Base-by-base conservation (phyloP, 345 rosid species). In the Hevea brasiliensis region DNA sequence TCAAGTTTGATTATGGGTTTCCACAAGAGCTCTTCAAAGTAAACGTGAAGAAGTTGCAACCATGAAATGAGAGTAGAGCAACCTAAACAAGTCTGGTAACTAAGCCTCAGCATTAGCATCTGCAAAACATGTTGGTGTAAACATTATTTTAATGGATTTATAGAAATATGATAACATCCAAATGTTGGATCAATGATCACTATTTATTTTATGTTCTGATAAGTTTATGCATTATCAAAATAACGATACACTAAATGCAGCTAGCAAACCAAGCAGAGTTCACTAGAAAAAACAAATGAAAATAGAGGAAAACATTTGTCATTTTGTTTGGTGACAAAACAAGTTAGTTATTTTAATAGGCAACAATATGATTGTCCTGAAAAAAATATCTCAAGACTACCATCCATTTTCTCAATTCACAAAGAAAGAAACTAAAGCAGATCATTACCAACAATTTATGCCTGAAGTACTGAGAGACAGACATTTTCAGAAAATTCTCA, bases 71-170 rank as follows among this genome's bases (percentile, higher is more conserved):
- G 81, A 62, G 79, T 74, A 47, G 83, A 60, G 80, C 75, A 57
- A 65, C 82, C 82, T 42, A 83, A 60, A 55, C 76, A 66, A 61
- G 77, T 79, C 77, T 76, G 84, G 74, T 79, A 80, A 83, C 92
- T 88, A 71, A 94, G 87, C 81, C 92, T 88, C 72, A 83, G 81
- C 95, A 92, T 86, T 69, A 94, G 72, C 82, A 87, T 91, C 98
- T 94, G 91, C 81, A 77, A 65, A 78, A 72, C 65, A 72, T 54
- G 67, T 27, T 50, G 17, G 14, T 27, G 24, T 32, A 68, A 72
- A 62, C 9, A 14, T 41, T 61, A 59, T 27, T 26, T 10, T 13
- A 59, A 70, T 57, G 55, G 6, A 21, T 9, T 27, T 15, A 13
- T 23, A 64, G 59, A 61, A 27, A 12, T 65, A 42, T 57, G 14